A percentile compares a stretch with the other conserved stretches of the same genome.
These are phyloP conservation scores for Pezicula carpinea DNA, from an alignment of 2,329 filamentous ascomycete species.

Conservation along the genomic window DNA sequence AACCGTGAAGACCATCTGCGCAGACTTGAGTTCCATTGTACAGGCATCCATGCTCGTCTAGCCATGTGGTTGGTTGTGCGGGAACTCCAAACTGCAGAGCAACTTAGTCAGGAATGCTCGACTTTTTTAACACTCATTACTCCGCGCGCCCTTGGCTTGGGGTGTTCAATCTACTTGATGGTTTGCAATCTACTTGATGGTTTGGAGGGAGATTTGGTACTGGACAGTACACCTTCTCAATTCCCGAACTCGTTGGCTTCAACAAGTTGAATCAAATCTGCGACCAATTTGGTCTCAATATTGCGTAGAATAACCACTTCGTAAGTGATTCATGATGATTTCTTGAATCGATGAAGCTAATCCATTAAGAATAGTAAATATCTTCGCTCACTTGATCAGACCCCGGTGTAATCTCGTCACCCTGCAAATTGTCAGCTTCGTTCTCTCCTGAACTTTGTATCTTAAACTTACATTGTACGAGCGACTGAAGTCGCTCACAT, in stretches of 20 bases:
- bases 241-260: too few relatives aligned
- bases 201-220: too few relatives aligned
- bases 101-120: neutral
- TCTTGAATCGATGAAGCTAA: neutral
- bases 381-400: slow-evolving; percentile 39
- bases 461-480: slow-evolving; percentile 37
- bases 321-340: neutral
- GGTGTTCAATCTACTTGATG: too few relatives aligned
- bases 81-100: slow-evolving; percentile 38
- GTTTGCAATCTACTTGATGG: too few relatives aligned
- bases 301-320: neutral
- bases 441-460: neutral
- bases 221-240: too few relatives aligned
- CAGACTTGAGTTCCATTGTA: slow-evolving; percentile 38
- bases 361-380: slow-evolving; percentile 3
- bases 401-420: slow-evolving; percentile 37
- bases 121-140: neutral
- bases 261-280: too few relatives aligned
- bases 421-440: slow-evolving; percentile 15
- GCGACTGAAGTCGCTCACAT: slow-evolving; percentile 43
- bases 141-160: too few relatives aligned
- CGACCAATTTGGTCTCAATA: too few relatives aligned
- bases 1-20: slow-evolving; percentile 47
- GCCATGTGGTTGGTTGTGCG: slow-evolving; percentile 39
- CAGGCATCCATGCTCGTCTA: slow-evolving; percentile 39